phyloP scores from a whole-genome alignment of 768 basidiomycete genomes.

The Lentinula aciculospora region DNA sequence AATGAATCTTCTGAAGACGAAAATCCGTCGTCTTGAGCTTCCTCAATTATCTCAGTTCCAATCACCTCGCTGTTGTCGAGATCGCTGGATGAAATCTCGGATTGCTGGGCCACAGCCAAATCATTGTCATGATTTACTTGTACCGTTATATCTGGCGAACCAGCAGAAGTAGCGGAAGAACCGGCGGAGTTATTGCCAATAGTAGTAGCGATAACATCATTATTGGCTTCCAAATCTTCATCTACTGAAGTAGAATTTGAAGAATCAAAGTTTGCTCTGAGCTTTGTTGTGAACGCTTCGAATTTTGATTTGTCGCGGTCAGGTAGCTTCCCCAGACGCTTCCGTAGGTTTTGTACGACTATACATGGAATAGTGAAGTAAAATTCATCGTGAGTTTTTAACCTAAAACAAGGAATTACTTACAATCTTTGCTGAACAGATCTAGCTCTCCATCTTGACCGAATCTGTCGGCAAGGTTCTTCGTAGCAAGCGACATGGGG shows the following conservation, averaged over 20 bases:
- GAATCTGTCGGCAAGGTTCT: conserved; percentile 42
- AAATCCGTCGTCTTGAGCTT: conserved; percentile 17
- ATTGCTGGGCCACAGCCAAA: conserved; percentile 23
- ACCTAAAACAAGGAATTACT: neutral
- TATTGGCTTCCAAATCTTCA: conserved; percentile 1
- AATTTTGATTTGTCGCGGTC: conserved; percentile 23
- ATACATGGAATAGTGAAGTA: neutral
- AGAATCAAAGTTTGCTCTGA: conserved; percentile 15
- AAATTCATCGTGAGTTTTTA: neutral
- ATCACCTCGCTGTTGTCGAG: neutral
- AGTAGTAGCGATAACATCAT: neutral
- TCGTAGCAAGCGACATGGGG: conserved; percentile 60
- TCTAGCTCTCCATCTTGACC: conserved; percentile 27
- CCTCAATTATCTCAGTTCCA: conserved; percentile 7
- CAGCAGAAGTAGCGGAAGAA: neutral
- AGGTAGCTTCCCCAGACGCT: conserved; percentile 19
- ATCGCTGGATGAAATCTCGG: conserved; percentile 9
- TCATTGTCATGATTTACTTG: conserved; percentile 5
- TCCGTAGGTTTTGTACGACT: conserved; percentile 32
- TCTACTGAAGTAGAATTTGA: conserved; percentile 9
- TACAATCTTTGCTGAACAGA: conserved; percentile 16
- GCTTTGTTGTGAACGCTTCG: conserved; percentile 23
- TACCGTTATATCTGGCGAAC: neutral
- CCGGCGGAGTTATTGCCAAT: neutral
- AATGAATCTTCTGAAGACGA: neutral